Conservation (phyloP, 2,329 filamentous ascomycete genomes). For the Pyricularia sp. region DNA sequence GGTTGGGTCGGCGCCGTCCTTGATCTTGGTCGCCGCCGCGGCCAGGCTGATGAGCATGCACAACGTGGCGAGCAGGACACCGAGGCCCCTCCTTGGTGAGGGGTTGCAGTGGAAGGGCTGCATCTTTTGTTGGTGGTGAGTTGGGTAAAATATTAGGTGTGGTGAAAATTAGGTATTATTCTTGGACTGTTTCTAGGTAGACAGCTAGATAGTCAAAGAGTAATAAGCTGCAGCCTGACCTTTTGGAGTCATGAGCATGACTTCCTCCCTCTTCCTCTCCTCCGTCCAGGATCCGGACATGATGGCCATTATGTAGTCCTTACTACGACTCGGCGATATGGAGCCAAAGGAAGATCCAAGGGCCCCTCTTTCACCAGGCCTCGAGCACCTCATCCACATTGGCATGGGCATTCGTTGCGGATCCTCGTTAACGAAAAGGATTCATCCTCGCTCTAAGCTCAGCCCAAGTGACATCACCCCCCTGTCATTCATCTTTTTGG, state of each 20-base stretch:
- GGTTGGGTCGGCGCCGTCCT: slow-evolving; percentile 11
- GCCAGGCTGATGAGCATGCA: slow-evolving; percentile 6
- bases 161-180: not conserved
- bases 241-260: not conserved
- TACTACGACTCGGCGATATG: not conserved
- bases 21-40: slow-evolving; percentile 6
- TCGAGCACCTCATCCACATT: not conserved
- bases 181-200: not conserved
- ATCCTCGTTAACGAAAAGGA: not conserved
- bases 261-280: not conserved
- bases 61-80: not conserved
- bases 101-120: not conserved
- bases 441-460: not conserved
- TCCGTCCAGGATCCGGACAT: not conserved
- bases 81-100: not conserved
- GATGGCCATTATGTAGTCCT: not conserved
- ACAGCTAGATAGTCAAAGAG: not conserved
- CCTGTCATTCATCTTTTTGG: not conserved
- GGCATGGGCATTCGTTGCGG: not conserved
- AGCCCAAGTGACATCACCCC: not conserved
- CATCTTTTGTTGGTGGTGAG: not conserved
- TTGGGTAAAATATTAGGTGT: not conserved
- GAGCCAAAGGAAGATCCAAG: not conserved
- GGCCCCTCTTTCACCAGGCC: not conserved
- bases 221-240: not conserved